Conservation (phyloP, 768 basidiomycete species). For the Candolleomyces efflorescens region DNA sequence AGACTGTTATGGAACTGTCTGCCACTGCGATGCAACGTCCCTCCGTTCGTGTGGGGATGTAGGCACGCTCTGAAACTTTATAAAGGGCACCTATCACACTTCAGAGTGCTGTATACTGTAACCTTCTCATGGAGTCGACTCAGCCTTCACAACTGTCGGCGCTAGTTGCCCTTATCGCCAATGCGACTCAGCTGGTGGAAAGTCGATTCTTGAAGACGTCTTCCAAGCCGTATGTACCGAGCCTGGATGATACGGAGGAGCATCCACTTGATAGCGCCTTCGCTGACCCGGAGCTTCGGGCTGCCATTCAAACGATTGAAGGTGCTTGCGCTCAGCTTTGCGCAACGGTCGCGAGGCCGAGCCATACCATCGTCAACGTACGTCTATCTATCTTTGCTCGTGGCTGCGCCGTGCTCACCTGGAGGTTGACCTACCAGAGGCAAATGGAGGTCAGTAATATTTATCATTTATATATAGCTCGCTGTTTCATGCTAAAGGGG, state of each 20-base stretch:
- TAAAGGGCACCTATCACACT: neutral
- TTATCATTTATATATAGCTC: neutral
- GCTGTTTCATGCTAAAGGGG: neutral
- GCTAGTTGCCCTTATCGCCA: conserved; percentile 17
- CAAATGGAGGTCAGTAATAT: conserved; percentile 15
- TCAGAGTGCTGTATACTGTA: neutral
- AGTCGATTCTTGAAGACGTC: conserved; percentile 22
- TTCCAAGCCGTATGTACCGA: conserved; percentile 20
- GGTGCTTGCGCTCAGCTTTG: conserved; percentile 31
- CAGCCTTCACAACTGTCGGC: conserved; percentile 7
- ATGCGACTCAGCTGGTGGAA: conserved; percentile 17
- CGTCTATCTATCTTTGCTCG: conserved; percentile 4
- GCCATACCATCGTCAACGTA: conserved; percentile 27
- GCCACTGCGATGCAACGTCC: neutral
- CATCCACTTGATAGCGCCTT: conserved; percentile 31
- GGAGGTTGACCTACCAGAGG: neutral
- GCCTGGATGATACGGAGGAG: conserved; percentile 26
- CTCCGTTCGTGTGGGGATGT: neutral
- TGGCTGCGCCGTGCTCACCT: neutral
- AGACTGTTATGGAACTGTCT: neutral
- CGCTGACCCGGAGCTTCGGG: conserved; percentile 18
- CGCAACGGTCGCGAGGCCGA: conserved; percentile 25
- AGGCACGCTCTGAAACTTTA: neutral
- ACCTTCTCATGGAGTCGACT: neutral
- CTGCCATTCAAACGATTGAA: conserved; percentile 28